phyloP scores from a whole-genome alignment of 2,329 filamentous ascomycete genomes.

The Ilyonectria robusta region DNA sequence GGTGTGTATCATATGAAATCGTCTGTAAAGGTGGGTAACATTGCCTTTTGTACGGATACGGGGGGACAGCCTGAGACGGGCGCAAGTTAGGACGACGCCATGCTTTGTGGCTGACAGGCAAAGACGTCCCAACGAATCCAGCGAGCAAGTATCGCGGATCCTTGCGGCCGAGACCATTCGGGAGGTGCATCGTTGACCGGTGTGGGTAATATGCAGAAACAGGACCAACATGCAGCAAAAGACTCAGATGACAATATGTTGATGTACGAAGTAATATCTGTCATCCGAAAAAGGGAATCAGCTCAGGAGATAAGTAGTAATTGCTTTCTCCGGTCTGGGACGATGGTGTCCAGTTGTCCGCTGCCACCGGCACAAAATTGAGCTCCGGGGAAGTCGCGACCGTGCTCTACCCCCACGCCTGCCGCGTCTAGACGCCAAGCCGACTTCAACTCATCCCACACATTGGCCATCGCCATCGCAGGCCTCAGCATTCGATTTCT shows the following conservation, averaged over 20 bases:
- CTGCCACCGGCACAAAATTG: background rate
- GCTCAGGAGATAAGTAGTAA: background rate
- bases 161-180: background rate
- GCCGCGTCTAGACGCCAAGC: slow-evolving; percentile 3
- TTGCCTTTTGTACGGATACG: background rate
- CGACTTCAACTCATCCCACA: slow-evolving; percentile 12
- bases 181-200: background rate
- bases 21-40: background rate
- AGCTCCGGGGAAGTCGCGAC: background rate
- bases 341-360: background rate
- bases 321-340: background rate
- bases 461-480: background rate
- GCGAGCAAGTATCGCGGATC: background rate
- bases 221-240: background rate
- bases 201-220: background rate
- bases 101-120: background rate
- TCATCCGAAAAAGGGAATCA: too few relatives aligned
- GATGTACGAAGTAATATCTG: too few relatives aligned
- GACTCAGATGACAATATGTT: background rate
- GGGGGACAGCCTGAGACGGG: background rate
- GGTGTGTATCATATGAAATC: too few relatives aligned
- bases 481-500: background rate
- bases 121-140: background rate
- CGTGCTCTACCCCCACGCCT: slow-evolving; percentile 13
- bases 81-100: background rate